Conservation (phyloP, 257 asterid genomes). For the Euphrasia confusa region DNA sequence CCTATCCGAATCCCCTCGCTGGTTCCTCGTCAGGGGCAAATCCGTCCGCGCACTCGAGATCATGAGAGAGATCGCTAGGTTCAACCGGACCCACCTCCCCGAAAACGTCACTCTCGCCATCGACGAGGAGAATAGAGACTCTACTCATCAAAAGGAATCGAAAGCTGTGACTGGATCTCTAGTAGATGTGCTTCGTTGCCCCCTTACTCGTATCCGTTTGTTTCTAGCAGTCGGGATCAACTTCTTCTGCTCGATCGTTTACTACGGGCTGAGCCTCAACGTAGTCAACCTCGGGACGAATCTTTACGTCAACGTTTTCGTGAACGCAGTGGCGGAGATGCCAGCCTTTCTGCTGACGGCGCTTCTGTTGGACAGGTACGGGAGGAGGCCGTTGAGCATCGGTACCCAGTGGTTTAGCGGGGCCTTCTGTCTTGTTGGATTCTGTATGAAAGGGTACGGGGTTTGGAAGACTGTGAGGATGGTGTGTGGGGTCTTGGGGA, state of each 20-base stretch:
- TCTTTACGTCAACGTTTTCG: conserved; percentile 63
- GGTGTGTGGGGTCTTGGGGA: conserved; percentile 63
- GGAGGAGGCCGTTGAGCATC: conserved; percentile 68
- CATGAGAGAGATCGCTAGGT: conserved; percentile 57
- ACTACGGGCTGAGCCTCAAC: conserved; percentile 73
- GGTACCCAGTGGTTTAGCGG: conserved; percentile 82
- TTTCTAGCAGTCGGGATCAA: conserved; percentile 62
- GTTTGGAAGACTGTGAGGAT: conserved; percentile 33
- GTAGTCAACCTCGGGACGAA: conserved; percentile 82
- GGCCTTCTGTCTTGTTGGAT: conserved; percentile 49
- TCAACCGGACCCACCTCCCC: conserved; percentile 49
- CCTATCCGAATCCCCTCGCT: conserved; percentile 77
- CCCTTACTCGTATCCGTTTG: conserved; percentile 53
- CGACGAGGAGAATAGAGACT: no score
- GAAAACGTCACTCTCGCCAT: conserved; percentile 41
- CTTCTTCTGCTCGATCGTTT: conserved; percentile 75
- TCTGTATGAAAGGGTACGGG: conserved; percentile 35
- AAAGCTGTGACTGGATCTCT: conserved; percentile 55
- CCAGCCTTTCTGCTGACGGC: conserved; percentile 76
- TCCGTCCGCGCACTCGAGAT: conserved; percentile 40
- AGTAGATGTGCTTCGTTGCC: conserved; percentile 50
- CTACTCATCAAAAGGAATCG: conserved; percentile 6
- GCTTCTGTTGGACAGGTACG: conserved; percentile 45
- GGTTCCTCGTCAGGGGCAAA: conserved; percentile 73
- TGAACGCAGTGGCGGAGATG: conserved; percentile 72